These are phyloP conservation scores for Sonneratia alba DNA, from an alignment of 345 rosid genomes.

Conservation along the genomic window DNA sequence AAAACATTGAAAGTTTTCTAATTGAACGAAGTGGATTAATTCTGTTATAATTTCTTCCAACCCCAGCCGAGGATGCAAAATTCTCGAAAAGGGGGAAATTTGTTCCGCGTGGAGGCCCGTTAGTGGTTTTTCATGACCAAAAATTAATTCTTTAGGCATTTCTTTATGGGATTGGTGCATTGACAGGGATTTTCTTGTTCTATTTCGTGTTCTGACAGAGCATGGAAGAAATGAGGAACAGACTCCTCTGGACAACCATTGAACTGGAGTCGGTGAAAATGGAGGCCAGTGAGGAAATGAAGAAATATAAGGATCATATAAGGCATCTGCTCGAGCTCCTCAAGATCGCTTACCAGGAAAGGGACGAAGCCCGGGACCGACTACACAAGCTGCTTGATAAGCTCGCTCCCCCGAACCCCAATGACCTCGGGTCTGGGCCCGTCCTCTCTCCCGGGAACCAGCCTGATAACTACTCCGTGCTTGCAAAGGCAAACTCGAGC, in stretches of 20 bases:
- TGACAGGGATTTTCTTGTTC: not conserved
- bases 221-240: slow-evolving; percentile 54
- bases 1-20: not conserved
- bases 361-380: slow-evolving; percentile 72
- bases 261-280: slow-evolving; percentile 56
- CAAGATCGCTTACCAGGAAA: slow-evolving; percentile 54
- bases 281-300: slow-evolving; percentile 51
- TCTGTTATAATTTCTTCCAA: too few species aligned
- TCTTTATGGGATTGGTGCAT: not conserved
- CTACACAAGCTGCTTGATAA: slow-evolving; percentile 45
- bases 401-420: slow-evolving; percentile 19
- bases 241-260: slow-evolving; percentile 44
- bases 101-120: not conserved
- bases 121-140: not conserved
- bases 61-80: too few species aligned
- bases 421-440: slow-evolving; percentile 5
- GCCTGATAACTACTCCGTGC: slow-evolving; percentile 16
- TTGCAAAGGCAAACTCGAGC: slow-evolving; percentile 57
- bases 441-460: slow-evolving; percentile 9
- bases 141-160: not conserved
- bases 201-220: slow-evolving; percentile 29
- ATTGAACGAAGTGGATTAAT: not conserved
- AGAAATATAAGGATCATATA: slow-evolving; percentile 38
- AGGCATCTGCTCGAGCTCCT: slow-evolving; percentile 42
- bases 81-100: too few species aligned